Conservation (phyloP, 352 stramenopile genomes). For the Phytophthora boehmeriae region DNA sequence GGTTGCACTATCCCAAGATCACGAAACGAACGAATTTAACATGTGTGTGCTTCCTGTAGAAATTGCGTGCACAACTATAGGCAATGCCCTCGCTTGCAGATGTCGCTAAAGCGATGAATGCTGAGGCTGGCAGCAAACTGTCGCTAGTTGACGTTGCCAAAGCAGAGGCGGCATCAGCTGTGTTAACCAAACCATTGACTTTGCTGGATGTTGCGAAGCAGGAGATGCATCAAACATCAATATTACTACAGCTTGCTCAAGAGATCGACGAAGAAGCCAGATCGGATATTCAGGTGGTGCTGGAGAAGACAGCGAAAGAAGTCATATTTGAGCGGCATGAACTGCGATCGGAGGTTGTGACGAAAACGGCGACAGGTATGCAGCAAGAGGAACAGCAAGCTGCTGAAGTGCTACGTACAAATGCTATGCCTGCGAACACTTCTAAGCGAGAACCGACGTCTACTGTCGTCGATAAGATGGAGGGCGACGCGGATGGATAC, state of each 20-base stretch:
- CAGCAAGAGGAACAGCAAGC: conserved; percentile 36
- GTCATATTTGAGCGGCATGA: conserved; percentile 46
- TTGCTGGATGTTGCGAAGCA: conserved; percentile 58
- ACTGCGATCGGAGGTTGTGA: conserved; percentile 21
- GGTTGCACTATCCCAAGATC: conserved; percentile 24
- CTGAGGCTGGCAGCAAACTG: conserved; percentile 19
- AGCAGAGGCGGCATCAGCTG: conserved; percentile 22
- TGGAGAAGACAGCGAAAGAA: conserved; percentile 41
- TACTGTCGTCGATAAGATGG: conserved; percentile 11
- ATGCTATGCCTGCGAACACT: conserved; percentile 9
- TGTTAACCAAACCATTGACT: conserved; percentile 27
- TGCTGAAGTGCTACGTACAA: conserved; percentile 18
- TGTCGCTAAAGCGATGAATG: conserved; percentile 55
- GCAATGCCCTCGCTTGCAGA: conserved; percentile 49
- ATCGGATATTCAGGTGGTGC: conserved; percentile 32
- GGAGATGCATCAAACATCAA: conserved; percentile 14
- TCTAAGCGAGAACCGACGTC: conserved; percentile 15
- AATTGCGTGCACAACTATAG: not conserved
- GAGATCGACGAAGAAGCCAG: conserved; percentile 57
- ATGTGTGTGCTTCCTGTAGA: conserved; percentile 26
- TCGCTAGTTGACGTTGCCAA: conserved; percentile 48
- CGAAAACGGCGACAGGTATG: conserved; percentile 32
- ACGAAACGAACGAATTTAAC: conserved; percentile 26
- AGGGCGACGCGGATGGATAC: conserved; percentile 51
- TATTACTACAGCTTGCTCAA: conserved; percentile 46